Percentiles rank a stretch among this genome's conserved stretches.
Conservation (phyloP, 371 early-diverging fungal species). For the Actinomucor elegans region DNA sequence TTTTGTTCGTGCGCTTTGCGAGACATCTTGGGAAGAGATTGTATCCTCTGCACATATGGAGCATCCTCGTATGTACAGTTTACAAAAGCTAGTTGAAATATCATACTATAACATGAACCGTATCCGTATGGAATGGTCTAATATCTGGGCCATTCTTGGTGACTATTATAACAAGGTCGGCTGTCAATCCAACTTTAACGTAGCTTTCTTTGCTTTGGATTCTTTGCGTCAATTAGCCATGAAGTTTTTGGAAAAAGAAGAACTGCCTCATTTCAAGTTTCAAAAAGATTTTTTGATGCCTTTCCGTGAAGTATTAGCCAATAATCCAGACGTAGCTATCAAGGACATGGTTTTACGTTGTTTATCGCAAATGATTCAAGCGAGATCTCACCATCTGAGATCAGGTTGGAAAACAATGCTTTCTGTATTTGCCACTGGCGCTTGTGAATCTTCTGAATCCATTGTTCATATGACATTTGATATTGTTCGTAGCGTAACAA, state of each 20-base stretch:
- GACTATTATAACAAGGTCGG: slow-evolving; percentile 92
- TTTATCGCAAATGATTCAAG: slow-evolving; percentile 86
- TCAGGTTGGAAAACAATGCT: slow-evolving; percentile 93
- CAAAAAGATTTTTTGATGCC: slow-evolving; percentile 94
- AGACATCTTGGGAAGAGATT: slow-evolving; percentile 90
- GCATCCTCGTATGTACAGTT: slow-evolving; percentile 83
- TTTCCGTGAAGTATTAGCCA: slow-evolving; percentile 82
- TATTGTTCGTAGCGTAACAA: slow-evolving; percentile 61
- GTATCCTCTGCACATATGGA: slow-evolving; percentile 60
- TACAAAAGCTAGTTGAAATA: slow-evolving; percentile 92
- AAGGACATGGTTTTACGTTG: slow-evolving; percentile 94
- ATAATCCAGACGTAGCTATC: slow-evolving; percentile 74
- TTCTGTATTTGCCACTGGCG: slow-evolving; percentile 78
- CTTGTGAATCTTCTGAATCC: slow-evolving; percentile 70
- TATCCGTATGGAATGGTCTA: slow-evolving; percentile 95
- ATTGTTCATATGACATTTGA: slow-evolving; percentile 68
- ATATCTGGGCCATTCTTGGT: slow-evolving; percentile 92
- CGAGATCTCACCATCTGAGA: slow-evolving; percentile 71
- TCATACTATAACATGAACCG: slow-evolving; percentile 97
- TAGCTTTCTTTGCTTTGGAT: slow-evolving; percentile 90
- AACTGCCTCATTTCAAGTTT: slow-evolving; percentile 93
- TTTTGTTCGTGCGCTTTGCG: slow-evolving; percentile 86
- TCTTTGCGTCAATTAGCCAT: slow-evolving; percentile 91
- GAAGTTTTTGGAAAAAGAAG: slow-evolving; percentile 94
- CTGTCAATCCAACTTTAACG: slow-evolving; percentile 82